Base-by-base conservation (phyloP, 2,329 filamentous ascomycete species). In the Venturia nashicola region DNA sequence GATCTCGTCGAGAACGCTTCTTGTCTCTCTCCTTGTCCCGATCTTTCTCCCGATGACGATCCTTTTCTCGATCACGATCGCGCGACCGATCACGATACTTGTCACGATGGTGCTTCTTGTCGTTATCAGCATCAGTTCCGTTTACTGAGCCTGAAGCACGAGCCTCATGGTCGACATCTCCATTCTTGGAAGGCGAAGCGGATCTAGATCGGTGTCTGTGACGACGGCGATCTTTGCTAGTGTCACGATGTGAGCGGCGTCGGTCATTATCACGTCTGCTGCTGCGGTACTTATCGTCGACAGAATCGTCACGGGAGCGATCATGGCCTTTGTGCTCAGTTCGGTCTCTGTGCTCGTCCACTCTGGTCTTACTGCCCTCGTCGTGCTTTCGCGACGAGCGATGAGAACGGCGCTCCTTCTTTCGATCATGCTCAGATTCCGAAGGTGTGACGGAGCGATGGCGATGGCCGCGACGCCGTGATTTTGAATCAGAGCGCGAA, bases 381-480 rank as follows among this genome's bases (percentile, higher is more conserved):
- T 70, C 70, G 57, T 72, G 67, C 64, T 71, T 70, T 11, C 76
- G 74, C 20, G 76, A 76, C 65, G 81, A 82, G 16, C 72, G 72
- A 68, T 82, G 81, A 64, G 80, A 80, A 59, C 79, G 75, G 42
- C 71, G 70, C 34, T 74, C 73, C 66, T 77, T 76, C 65, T 79
- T 70, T 18, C 68, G 71, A 42, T 71, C 70, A 18, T 70, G 68
- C 8, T 68, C 67, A 1, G 67, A 65, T 0, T 74, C 72, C 23
- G 69, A 66, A 8, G 54, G 80, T 83, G 62, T 57, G 11, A 36
- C 51, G 27, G 51, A 57, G 23, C 51, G 51, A 34, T 82, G 81
- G 61, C 72, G 74, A n/a, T 71, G 72, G 68, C 69, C 68, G 65
- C 57, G 73, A 46, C 62, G 70, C 65, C 73, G 67, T 55, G 78